These are phyloP conservation scores for Talaromyces adpressus DNA, from an alignment of 495 filamentous ascomycete genomes.

Conservation along the genomic window DNA sequence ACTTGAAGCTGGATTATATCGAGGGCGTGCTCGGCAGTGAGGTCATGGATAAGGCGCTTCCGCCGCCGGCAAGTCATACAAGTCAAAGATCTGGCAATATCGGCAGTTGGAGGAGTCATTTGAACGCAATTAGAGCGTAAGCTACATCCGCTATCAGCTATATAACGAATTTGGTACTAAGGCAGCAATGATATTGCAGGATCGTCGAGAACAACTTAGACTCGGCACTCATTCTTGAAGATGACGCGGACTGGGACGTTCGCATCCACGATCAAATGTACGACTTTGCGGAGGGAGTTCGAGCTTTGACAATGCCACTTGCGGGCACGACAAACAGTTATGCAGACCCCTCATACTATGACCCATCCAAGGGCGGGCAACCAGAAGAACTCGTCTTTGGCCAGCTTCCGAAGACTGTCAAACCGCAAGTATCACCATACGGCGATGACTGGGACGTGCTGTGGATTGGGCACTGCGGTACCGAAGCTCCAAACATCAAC, in stretches of 20 bases:
- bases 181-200: constrained; percentile 10
- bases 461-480: constrained; percentile 47
- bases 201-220: constrained; percentile 37
- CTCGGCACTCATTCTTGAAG: constrained; percentile 49
- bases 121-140: constrained; percentile 27
- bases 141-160: not conserved
- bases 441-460: constrained; percentile 53
- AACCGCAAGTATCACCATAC: constrained; percentile 40
- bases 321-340: constrained; percentile 13
- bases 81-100: constrained; percentile 12
- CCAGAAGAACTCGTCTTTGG: constrained; percentile 5
- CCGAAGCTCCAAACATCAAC: constrained; percentile 12
- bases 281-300: constrained; percentile 35
- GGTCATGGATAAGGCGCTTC: constrained; percentile 28
- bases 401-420: constrained; percentile 18
- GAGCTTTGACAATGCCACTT: constrained; percentile 23
- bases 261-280: constrained; percentile 40
- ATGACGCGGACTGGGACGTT: constrained; percentile 54
- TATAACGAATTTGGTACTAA: not conserved
- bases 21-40: constrained; percentile 41
- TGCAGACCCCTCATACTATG: constrained; percentile 9
- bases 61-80: constrained; percentile 13
- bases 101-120: constrained; percentile 32
- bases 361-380: constrained; percentile 6
- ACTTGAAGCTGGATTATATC: constrained; percentile 48